A percentile compares a stretch with the other conserved stretches of the same genome.
phyloP scores from a whole-genome alignment of 257 asterid genomes.

The Solanum chiquidenum region DNA sequence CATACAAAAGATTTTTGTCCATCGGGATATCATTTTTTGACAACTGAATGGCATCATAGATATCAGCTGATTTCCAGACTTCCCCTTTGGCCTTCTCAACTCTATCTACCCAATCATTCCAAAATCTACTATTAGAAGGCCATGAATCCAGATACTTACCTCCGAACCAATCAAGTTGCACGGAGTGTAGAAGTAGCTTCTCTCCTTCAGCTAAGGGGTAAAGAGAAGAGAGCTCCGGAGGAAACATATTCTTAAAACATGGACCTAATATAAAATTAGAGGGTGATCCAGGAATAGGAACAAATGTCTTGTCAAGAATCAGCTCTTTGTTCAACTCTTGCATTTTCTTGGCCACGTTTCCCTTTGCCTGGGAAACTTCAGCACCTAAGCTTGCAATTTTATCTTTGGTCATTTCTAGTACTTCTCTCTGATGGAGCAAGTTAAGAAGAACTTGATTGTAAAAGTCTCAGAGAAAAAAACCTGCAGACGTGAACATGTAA shows the following conservation, averaged over 20 bases:
- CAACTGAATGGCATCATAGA: neutral
- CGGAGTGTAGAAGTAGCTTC: neutral
- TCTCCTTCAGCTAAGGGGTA: neutral
- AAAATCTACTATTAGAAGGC: neutral
- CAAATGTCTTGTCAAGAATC: neutral
- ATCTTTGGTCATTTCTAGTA: neutral
- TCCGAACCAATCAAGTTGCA: neutral
- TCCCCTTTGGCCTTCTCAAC: neutral
- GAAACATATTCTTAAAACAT: neutral
- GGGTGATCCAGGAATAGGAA: neutral
- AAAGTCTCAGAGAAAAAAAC: neutral
- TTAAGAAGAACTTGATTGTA: neutral
- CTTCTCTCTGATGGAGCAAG: neutral
- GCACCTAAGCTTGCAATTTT: neutral
- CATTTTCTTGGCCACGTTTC: neutral
- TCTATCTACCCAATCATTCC: neutral
- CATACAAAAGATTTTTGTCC: neutral
- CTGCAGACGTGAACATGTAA: neutral
- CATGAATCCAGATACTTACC: neutral
- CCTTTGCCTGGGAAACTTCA: neutral
- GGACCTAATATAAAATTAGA: neutral
- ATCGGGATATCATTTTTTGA: neutral
- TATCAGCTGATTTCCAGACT: neutral
- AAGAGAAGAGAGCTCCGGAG: neutral
- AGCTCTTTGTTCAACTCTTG: neutral